A percentile compares a stretch with the other conserved stretches of the same genome.
Conservation (phyloP, 345 rosid genomes). For the Pugionium dolabratum region DNA sequence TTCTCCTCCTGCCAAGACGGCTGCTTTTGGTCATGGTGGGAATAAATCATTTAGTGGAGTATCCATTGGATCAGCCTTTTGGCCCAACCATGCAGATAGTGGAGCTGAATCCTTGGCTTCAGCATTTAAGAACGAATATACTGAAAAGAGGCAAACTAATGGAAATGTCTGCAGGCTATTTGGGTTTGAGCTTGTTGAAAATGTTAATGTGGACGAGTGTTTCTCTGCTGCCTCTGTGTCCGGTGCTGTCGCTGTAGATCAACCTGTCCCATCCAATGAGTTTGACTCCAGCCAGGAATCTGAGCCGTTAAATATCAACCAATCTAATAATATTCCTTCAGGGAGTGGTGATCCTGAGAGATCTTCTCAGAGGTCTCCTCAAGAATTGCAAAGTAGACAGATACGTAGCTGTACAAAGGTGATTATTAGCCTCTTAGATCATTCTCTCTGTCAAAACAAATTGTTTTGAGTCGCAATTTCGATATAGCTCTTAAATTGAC, state of each 20-base stretch:
- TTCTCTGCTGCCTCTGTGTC: slow-evolving; percentile 48
- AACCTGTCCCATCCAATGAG: slow-evolving; percentile 53
- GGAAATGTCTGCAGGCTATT: slow-evolving; percentile 81
- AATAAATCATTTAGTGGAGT: slow-evolving; percentile 46
- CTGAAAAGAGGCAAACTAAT: slow-evolving; percentile 59
- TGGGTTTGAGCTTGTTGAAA: slow-evolving; percentile 82
- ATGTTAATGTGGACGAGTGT: slow-evolving; percentile 59
- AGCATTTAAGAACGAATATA: slow-evolving; percentile 52
- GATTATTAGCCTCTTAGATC: slow-evolving; percentile 14
- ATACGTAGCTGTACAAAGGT: slow-evolving; percentile 98
- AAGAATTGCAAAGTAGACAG: slow-evolving; percentile 85
- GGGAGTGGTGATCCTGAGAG: slow-evolving; percentile 80
- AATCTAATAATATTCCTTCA: slow-evolving; percentile 57
- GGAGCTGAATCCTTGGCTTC: slow-evolving; percentile 65
- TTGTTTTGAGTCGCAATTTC: not conserved
- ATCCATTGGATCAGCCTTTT: slow-evolving; percentile 54
- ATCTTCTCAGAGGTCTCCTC: slow-evolving; percentile 77
- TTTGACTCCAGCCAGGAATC: slow-evolving; percentile 70
- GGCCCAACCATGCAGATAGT: slow-evolving; percentile 59
- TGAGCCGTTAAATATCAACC: slow-evolving; percentile 67
- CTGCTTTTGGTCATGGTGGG: slow-evolving; percentile 48
- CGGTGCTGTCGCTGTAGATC: slow-evolving; percentile 50
- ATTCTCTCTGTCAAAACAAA: not conserved
- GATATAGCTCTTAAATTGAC: not conserved
- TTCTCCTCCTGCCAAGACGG: slow-evolving; percentile 57